These are phyloP conservation scores for Lathyrus oleraceus DNA, from an alignment of 306 rosid species.

Conservation along the genomic window DNA sequence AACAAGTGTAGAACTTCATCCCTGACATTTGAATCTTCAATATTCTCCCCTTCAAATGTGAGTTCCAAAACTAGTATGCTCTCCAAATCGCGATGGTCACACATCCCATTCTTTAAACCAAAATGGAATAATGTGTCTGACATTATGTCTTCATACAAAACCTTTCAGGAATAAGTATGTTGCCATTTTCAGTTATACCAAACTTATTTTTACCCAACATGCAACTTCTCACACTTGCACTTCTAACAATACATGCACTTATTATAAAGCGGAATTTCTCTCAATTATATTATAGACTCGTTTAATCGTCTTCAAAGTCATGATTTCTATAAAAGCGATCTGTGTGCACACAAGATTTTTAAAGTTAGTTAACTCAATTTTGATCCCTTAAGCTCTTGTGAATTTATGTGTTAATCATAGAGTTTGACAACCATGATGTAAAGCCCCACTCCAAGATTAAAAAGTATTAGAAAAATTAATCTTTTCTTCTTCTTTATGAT, in stretches of 20 bases:
- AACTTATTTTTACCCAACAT: neutral
- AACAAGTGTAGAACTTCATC: neutral
- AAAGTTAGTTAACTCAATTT: neutral
- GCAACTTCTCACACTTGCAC: neutral
- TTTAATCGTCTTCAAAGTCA: neutral
- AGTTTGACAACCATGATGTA: constrained; percentile 6
- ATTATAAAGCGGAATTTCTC: neutral
- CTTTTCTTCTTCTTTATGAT: constrained; percentile 16
- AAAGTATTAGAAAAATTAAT: constrained; percentile 20
- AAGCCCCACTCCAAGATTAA: constrained; percentile 33
- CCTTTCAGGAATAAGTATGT: neutral
- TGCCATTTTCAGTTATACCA: neutral
- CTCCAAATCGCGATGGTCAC: neutral
- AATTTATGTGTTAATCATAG: neutral
- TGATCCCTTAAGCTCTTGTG: neutral
- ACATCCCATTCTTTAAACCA: neutral
- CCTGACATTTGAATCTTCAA: neutral
- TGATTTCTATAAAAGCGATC: neutral
- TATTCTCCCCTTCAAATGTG: neutral
- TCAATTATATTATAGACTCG: neutral
- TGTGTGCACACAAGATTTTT: neutral
- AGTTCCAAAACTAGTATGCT: neutral
- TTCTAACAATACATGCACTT: neutral
- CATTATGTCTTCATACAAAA: neutral
- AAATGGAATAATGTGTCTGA: neutral